Base-by-base conservation (phyloP, 2,329 filamentous ascomycete genomes). In the Penicillium sp. region DNA sequence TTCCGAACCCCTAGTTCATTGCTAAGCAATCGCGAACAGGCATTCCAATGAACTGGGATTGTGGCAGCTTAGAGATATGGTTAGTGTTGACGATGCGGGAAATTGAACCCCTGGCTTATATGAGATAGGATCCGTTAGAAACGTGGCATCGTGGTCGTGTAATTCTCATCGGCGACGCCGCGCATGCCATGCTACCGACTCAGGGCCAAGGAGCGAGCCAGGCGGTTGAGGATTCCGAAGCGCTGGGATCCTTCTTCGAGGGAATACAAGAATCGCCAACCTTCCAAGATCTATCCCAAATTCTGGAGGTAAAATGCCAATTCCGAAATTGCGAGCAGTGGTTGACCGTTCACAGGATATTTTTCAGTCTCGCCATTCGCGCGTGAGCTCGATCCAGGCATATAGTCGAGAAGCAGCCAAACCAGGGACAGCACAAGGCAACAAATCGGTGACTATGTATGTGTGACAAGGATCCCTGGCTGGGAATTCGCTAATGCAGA, bases 201-300 rank as follows among this genome's bases (percentile, higher is more conserved):
- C 59, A 61, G 65, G 49, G 70, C 61, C 55, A 73, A 70, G 29
- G 58, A 46, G 36, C 63, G 46, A 53, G 58, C 61, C 58, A 79
- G 74, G 53, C 73, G 74, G 27, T 83, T 79, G 32, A 82, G 79
- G 14, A 77, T 63, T 38, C 84, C 80, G 50, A 86, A 31, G 57
- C 52, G 11, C 21, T 61, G 11, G 58, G 58, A 2, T 54, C 58
- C 8, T 60, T 58, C 18, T 60, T 60, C 5, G 47, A 58, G 22
- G 46, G 39, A 2, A 32, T 60, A 9, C 13, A 4, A 2, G 49
- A 58, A 6, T 3, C 53, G n/a, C 58, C 55, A 2, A 43, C 49
- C 2, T 10, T 27, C 1, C 47, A 60, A 10, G n/a, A 2, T 2
- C 21, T 60, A 5, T 27, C 36, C 2, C 16, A 43, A 5, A 54